Evolutionary conservation across 2,329 filamentous ascomycete genomes (phyloP), one percentile per base, ranked within the genome.

Genomic region (Hymenotorrendiella dingleyae): DNA sequence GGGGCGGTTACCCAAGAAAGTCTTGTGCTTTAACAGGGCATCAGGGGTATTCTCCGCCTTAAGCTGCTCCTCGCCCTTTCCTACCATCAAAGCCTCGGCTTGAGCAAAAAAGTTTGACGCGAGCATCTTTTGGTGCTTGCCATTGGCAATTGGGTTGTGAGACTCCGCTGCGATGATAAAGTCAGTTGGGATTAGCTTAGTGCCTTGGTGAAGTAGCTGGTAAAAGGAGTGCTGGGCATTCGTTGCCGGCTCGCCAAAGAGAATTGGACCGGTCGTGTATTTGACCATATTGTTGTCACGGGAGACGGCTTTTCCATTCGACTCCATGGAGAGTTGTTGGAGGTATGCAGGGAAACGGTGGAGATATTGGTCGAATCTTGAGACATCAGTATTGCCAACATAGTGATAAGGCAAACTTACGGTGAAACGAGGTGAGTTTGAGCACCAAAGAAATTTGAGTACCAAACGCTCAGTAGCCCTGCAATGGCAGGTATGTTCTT

Each of bases 211-310:
- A 46, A 98, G 82, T 36, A 98, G 84, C 78, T 98, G 93, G 84
- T 94, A 98, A 82, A 98, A 98, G 48, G 93, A 97, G 79, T 98
- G 93, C 74, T 98, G 93, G 33, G 93, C 93, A 65, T 98, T 98
- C 66, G 93, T 98, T 69, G 89, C 94, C 41, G 93, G 93, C 76
- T 98, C 93, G 62, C 93, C 93, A 64, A 98, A 98, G 51, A 98
- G 74, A 63, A 98, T 91, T 42, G 93, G 80, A 36, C 93, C 91
- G 27, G 93, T 98, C 45, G 90, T 96, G 74, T 98, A 98, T 72
- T 95, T 95, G 62, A 94, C 90, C 48, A 94, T 79, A 27, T 89
- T 83, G 45, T 80, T 84, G 60, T 93, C 87, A n/a, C 78, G 81
- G 49, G 91, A 94, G 62, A 97, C 89, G 48, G 86, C 87, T 77